These are phyloP conservation scores for Dinochytrium kinnereticum DNA, from an alignment of 371 early-diverging fungal genomes.

Conservation along the genomic window DNA sequence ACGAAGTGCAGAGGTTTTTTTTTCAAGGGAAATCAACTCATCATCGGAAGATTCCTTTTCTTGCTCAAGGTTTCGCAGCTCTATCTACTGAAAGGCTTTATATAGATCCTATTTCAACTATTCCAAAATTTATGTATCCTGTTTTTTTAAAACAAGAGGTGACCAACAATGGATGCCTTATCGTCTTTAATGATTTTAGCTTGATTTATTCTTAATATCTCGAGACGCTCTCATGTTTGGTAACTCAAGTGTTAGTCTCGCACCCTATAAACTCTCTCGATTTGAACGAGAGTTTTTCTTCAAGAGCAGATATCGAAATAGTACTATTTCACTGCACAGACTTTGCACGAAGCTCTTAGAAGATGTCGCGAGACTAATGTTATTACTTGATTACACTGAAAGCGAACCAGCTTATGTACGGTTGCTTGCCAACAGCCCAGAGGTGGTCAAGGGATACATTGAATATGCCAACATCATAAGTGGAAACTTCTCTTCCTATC, in stretches of 20 bases:
- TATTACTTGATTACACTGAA: not conserved
- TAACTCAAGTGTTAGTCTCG: not conserved
- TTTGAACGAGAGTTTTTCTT: not conserved
- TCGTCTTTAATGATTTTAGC: not conserved
- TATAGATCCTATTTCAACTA: not conserved
- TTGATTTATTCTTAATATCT: not conserved
- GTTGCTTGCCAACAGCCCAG: not conserved
- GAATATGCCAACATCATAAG: not conserved
- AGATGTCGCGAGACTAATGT: not conserved
- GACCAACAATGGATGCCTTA: not conserved
- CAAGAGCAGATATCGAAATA: not conserved
- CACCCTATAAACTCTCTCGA: not conserved
- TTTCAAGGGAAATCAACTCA: not conserved
- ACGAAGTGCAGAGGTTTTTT: slow-evolving; percentile 6
- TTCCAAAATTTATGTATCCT: not conserved
- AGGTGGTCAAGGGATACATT: not conserved
- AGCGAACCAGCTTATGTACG: not conserved
- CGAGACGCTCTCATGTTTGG: not conserved
- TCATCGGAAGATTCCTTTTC: not conserved
- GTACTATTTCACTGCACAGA: not conserved
- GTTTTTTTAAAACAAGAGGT: too few species aligned
- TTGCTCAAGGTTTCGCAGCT: slow-evolving; percentile 9
- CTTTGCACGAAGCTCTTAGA: not conserved
- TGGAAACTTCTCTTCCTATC: not conserved
- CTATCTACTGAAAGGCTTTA: not conserved